phyloP scores from a whole-genome alignment of 371 early-diverging fungal species.

The Mortierella sp. region DNA sequence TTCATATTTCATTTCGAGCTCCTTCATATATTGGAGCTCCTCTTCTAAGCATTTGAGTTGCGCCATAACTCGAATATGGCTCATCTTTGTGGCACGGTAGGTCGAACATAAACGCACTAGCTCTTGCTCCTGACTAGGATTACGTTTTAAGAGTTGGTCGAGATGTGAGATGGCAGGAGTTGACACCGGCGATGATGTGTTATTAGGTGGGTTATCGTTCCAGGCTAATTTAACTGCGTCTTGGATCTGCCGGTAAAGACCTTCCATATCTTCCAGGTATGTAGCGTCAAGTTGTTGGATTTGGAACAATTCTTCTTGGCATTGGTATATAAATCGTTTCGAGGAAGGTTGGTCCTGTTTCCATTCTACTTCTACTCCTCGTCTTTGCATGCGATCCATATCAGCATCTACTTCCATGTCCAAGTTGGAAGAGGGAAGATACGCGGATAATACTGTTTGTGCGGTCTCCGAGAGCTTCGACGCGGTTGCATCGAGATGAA shows the following conservation, averaged over 20 bases:
- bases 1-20: slow-evolving; percentile 12
- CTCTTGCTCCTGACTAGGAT: slow-evolving; percentile 35
- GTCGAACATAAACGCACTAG: slow-evolving; percentile 43
- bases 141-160: slow-evolving; percentile 20
- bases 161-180: not conserved
- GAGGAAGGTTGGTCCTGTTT: not conserved
- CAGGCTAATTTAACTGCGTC: not conserved
- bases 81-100: slow-evolving; percentile 52
- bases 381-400: not conserved
- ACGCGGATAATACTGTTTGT: slow-evolving; percentile 5
- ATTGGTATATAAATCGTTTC: slow-evolving; percentile 31
- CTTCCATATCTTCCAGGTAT: slow-evolving; percentile 10
- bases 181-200: not conserved
- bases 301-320: slow-evolving; percentile 21
- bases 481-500: slow-evolving; percentile 32
- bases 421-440: slow-evolving; percentile 1
- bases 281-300: slow-evolving; percentile 22
- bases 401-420: slow-evolving; percentile 8
- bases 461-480: slow-evolving; percentile 28
- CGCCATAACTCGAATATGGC: slow-evolving; percentile 46
- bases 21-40: slow-evolving; percentile 35
- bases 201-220: not conserved
- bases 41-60: slow-evolving; percentile 44
- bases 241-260: slow-evolving; percentile 12
- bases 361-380: not conserved